Base-by-base conservation (phyloP, 1,284 basidiomycete genomes). In the Trichosporon asahii region DNA sequence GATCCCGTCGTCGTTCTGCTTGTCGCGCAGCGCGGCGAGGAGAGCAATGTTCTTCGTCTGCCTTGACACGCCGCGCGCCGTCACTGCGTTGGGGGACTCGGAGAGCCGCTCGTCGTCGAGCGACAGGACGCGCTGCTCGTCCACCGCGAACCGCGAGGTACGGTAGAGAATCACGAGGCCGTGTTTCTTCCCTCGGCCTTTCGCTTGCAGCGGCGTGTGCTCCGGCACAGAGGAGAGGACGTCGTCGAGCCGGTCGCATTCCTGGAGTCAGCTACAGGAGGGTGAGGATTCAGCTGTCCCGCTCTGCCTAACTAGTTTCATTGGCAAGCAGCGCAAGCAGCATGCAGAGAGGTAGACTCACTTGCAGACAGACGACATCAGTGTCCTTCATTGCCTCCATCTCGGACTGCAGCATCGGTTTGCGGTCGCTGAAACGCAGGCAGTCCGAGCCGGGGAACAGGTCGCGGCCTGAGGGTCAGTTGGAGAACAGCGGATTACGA, bases 291-390 rank as follows among this genome's bases (percentile, higher is more conserved):
- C 31, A 53, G 49, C 49, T 53, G 21, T 8, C 49, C n/a, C 7
- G 7, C 21, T n/a, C 9, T 12, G 40, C 15, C 18, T n/a, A n/a
- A 12, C 15, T 12, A 44, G 15, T 44, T 1, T 18, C 40, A 4
- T 44, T 44, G 40, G n/a, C n/a, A n/a, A n/a, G n/a, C 40, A n/a
- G 27, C 2, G 37, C 6, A 29, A 5, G 27, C 3, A 46, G 12
- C 15, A n/a, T n/a, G n/a, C n/a, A n/a, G n/a, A 18, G 35, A 18
- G 21, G 3, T 46, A 18, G 11, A 79, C 80, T 74, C 78, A 90
- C 93, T 85, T 95, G 93, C 53, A 95, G 86, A 79, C 93, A 95
- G 65, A 94, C 84, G 21, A 95, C 88, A 80, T 95, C 91, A 1
- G 90, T 88, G 9, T 71, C 53, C 9, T 72, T 70, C 68, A 90